Evolutionary conservation across 768 basidiomycete species (phyloP).

Genomic region (Ramaria rubella): DNA sequence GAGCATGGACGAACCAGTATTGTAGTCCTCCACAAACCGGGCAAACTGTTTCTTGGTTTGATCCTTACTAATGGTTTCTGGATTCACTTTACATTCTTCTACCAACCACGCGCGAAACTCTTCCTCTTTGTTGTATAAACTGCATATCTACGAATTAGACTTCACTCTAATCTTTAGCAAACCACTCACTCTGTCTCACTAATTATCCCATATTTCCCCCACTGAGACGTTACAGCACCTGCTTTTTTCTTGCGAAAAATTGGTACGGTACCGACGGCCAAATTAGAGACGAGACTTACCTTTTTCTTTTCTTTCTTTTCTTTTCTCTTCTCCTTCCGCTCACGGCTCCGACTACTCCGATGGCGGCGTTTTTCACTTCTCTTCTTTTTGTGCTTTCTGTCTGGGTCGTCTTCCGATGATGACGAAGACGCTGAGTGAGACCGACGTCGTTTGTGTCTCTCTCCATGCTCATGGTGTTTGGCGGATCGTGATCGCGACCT

Average conservation of each 20-base stretch:
- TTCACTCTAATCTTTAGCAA: not conserved
- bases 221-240: constrained; percentile 53
- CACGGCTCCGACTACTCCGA: constrained; percentile 18
- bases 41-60: constrained; percentile 81
- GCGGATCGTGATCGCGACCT: constrained; percentile 24
- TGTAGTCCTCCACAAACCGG: constrained; percentile 76
- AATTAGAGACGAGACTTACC: constrained; percentile 24
- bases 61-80: constrained; percentile 81
- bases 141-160: constrained; percentile 23
- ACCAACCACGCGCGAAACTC: constrained; percentile 93
- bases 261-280: not conserved
- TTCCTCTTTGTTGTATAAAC: constrained; percentile 73
- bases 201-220: constrained; percentile 90
- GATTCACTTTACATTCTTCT: constrained; percentile 87
- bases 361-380: not conserved
- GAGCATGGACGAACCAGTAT: constrained; percentile 49
- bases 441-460: constrained; percentile 10
- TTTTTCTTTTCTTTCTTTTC: constrained; percentile 69
- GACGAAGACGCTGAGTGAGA: constrained; percentile 9
- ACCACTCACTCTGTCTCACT: constrained; percentile 73
- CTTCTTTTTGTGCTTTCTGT: constrained; percentile 6
- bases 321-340: constrained; percentile 39
- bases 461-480: constrained; percentile 10
- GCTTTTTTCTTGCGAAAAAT: constrained; percentile 46
- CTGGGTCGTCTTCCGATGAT: not conserved